phyloP scores from a whole-genome alignment of 169 alveolate species.

The Eimeria zaria region DNA sequence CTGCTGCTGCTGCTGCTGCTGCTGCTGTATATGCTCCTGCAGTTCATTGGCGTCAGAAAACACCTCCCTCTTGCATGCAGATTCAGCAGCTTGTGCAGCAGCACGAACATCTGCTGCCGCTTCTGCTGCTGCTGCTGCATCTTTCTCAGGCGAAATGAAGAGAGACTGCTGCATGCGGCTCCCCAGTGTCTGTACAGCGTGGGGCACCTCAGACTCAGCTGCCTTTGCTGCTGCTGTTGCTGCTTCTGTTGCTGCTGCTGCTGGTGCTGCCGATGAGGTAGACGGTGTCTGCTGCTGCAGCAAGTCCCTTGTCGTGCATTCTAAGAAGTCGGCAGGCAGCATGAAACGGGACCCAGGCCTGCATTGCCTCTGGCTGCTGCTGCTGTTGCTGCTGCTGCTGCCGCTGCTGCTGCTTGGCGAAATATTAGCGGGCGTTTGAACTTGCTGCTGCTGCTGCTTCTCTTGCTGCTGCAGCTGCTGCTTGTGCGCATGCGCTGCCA shows the following conservation, averaged over 20 bases:
- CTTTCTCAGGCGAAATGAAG: background rate
- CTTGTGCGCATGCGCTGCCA: background rate
- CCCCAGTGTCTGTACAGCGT: constrained; percentile 2
- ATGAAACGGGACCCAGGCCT: constrained; percentile 33
- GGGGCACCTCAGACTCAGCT: background rate
- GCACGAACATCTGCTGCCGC: background rate
- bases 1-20: constrained; percentile 19
- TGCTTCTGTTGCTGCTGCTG: constrained; percentile 2
- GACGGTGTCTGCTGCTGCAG: constrained; percentile 1
- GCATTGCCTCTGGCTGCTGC: constrained; percentile 30
- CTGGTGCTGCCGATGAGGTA: background rate
- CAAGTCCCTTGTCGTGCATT: background rate
- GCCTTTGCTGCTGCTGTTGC: background rate
- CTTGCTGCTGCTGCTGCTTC: constrained; percentile 11
- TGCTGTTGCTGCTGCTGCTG: constrained; percentile 40
- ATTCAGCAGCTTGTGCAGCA: background rate
- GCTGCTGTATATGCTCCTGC: background rate
- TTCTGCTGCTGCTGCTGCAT: constrained; percentile 2
- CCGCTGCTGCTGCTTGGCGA: constrained; percentile 15
- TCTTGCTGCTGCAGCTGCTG: constrained; percentile 3
- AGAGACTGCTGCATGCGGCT: constrained; percentile 45
- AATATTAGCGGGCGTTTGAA: too few species aligned
- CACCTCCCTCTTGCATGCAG: background rate
- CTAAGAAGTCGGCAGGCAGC: constrained; percentile 7
- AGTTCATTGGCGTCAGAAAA: background rate